Conservation (phyloP, 306 rosid species). For the Cucumis hystrix region DNA sequence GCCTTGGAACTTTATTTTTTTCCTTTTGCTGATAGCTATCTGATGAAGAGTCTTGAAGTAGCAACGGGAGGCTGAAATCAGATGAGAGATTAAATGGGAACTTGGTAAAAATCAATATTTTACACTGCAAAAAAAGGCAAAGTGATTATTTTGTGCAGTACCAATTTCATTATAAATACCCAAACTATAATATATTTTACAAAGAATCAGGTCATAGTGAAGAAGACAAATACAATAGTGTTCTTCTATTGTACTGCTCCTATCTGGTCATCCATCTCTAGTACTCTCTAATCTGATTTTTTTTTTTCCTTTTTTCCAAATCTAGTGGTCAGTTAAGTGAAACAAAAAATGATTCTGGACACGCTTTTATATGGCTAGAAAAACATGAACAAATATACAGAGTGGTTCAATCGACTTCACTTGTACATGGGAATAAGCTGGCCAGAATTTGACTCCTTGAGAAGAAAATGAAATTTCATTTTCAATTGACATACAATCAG, state of each 20-base stretch:
- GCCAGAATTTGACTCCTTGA: slow-evolving; percentile 11
- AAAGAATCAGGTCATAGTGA: slow-evolving; percentile 6
- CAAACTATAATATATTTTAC: slow-evolving; percentile 33
- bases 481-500: neutral
- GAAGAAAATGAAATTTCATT: slow-evolving; percentile 7
- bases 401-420: slow-evolving; percentile 17
- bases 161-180: slow-evolving; percentile 11
- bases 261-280: slow-evolving; percentile 26
- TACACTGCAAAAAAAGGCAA: neutral
- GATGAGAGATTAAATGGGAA: neutral
- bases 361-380: slow-evolving; percentile 19
- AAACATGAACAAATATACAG: slow-evolving; percentile 12
- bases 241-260: slow-evolving; percentile 24
- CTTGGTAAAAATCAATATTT: neutral
- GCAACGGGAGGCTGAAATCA: neutral
- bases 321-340: slow-evolving; percentile 29
- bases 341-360: slow-evolving; percentile 22
- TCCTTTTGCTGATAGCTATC: neutral
- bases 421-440: slow-evolving; percentile 11
- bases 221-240: slow-evolving; percentile 7
- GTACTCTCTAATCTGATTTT: slow-evolving; percentile 16
- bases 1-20: neutral
- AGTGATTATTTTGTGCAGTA: neutral
- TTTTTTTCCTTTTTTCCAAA: slow-evolving; percentile 8
- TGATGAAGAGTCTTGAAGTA: slow-evolving; percentile 6